Evolutionary conservation across 78 protist species (phyloP).

Genomic region (Thecamonas trahens): DNA sequence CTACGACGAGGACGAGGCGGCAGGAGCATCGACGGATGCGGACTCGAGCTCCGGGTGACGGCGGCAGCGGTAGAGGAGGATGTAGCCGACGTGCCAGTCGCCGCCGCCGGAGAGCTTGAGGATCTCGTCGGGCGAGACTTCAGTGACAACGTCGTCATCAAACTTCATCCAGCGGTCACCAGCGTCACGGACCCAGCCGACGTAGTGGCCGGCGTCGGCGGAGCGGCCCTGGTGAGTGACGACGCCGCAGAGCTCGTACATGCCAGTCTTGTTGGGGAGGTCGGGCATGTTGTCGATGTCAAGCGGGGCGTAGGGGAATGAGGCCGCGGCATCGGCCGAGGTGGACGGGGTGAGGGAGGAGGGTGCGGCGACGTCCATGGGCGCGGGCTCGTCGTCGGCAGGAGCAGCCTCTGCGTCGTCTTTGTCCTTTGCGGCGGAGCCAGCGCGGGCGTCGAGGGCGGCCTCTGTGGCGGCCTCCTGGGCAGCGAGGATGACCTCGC

Average conservation of each 20-base stretch:
- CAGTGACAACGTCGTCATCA: constrained; percentile 74
- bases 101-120: constrained; percentile 61
- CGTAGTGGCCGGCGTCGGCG: constrained; percentile 89
- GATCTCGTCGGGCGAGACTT: constrained; percentile 53
- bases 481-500: too few relatives aligned
- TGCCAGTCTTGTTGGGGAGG: constrained; percentile 36
- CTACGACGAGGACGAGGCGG: too few relatives aligned
- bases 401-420: background rate
- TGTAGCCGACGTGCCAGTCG: constrained; percentile 84
- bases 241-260: constrained; percentile 77
- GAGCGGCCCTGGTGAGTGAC: constrained; percentile 87
- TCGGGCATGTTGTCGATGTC: background rate
- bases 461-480: too few relatives aligned
- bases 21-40: too few relatives aligned
- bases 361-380: too few relatives aligned
- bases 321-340: background rate
- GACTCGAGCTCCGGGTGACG: too few relatives aligned
- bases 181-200: constrained; percentile 72
- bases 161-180: constrained; percentile 59
- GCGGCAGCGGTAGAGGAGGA: constrained; percentile 70
- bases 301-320: background rate
- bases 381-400: too few relatives aligned
- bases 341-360: background rate
- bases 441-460: too few relatives aligned
- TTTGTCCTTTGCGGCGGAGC: background rate